Evolutionary conservation across 768 basidiomycete species (phyloP).

Genomic region (Russula abietina): DNA sequence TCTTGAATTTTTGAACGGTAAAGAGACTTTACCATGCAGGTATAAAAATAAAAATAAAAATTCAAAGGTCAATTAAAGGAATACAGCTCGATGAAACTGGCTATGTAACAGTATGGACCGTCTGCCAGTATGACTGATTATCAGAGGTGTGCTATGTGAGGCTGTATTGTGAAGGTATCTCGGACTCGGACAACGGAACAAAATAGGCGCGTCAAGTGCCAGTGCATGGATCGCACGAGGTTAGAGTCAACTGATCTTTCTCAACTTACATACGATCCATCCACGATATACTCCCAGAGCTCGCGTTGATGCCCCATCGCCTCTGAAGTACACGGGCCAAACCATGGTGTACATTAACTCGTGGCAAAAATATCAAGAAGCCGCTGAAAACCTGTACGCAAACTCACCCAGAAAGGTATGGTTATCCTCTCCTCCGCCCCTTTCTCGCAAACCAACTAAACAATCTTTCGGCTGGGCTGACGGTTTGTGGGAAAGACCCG

Average conservation of each 20-base stretch:
- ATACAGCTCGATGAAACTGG: too few species aligned
- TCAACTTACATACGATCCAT: neutral
- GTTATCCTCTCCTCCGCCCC: neutral
- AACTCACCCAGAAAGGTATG: conserved; percentile 70
- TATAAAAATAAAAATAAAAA: too few species aligned
- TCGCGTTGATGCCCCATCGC: conserved; percentile 19
- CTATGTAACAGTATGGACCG: too few species aligned
- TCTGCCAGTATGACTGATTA: too few species aligned
- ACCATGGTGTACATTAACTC: conserved; percentile 85
- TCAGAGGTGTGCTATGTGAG: too few species aligned
- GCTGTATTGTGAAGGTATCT: too few species aligned
- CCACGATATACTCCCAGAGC: neutral
- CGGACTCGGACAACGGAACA: neutral
- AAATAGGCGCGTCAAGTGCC: neutral
- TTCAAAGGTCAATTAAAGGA: too few species aligned
- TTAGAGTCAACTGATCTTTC: too few species aligned
- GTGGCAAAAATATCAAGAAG: conserved; percentile 89
- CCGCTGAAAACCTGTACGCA: conserved; percentile 78
- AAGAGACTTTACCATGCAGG: too few species aligned
- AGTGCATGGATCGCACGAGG: neutral
- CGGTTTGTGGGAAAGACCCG: conserved; percentile 54
- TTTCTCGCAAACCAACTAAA: neutral
- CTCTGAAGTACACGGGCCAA: conserved; percentile 28
- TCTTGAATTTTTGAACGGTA: too few species aligned
- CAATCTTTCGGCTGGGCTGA: neutral